Base-by-base conservation (phyloP, 2,329 filamentous ascomycete species). In the Neopestalotiopsis sp. region DNA sequence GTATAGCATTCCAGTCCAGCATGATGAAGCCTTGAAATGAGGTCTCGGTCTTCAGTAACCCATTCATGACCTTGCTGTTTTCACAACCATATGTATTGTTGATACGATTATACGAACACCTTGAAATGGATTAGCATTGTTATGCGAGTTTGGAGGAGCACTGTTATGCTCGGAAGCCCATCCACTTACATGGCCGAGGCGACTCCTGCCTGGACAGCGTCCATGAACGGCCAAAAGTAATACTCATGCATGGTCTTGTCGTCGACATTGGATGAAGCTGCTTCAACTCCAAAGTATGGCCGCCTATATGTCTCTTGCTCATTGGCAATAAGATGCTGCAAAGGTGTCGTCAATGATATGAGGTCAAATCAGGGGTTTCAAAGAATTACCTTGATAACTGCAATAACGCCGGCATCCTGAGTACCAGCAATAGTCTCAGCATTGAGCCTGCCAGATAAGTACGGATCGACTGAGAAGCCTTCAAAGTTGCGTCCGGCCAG, bases 341-440 rank as follows among this genome's bases (percentile, higher is more conserved):
- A 34, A 71, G 84, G 73, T 10, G 32, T 9, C 13, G 70, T 72
- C 69, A 71, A 17, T 53, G 68, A 10, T 57, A 30, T 14, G 28
- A 20, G 32, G 13, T 57, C 61, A 30, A 38, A 17, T 20, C 6
- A 61, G 4, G 53, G 13, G 56, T 13, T 3, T 34, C 20, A 42
- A 0, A 6, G 67, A 38, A 14, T n/a, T 49, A 83, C 83, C 79
- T 88, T 95, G 84, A 84, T 90, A 82, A 90, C 93, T 68, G 94
- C 92, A 77, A 97, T 92, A 49, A 95, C 90, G 74, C 93, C 93
- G 3, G 90, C 90, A 74, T 91, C 89, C 77, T 96, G 93, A 66
- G 94, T 92, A 38, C 92, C 93, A 71, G 88, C 85, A 73, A 95
- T 88, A 1, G 91, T 92, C 74, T 93, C 87, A n/a, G 88, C 88